Base-by-base conservation (phyloP, 805 yeast species). In the Candida silvatica region DNA sequence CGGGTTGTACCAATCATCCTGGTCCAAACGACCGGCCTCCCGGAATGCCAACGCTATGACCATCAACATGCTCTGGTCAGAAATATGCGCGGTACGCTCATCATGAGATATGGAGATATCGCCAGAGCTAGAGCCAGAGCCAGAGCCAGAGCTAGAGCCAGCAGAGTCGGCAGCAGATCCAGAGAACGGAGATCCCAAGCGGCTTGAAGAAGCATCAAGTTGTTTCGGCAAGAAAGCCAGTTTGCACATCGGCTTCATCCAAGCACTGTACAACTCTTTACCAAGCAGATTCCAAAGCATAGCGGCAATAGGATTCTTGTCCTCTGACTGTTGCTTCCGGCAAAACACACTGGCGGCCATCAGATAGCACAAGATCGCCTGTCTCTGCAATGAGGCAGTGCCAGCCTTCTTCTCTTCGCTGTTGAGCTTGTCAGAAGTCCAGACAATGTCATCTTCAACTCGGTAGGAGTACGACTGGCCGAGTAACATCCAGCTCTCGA, bases 391-490 rank as follows among this genome's bases (percentile, higher is more conserved):
- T 5, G 67, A 56, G 0, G 87, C 85, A 0, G 86, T 80, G 0
- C 59, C 53, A 3, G 59, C 58, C 47, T 80, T 80, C 41, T 77
- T 67, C 5, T 81, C 92, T 0, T 65, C 49, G 0, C 71, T 64
- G 34, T 78, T 78, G 25, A 86, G 58, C 48, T 82, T 82, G 47
- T 88, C 96, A 0, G 95, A 77, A 1, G 90, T 82, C 94, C 95
- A 86, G n/a, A 84, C 75, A 37, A 92, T 58, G 43, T 85, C 95
- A 53, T 87, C 95, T 44, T 90, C 97, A 0, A 81, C 94, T 27
- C 83, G 60, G 38, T 66, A 77, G 0, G 87, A 78, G 45, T 70
- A 87, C 0, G 90, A 77, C 49, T 80, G 86, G 0, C 94, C 95
- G 11, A 92, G 53, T 1, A 85, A 66, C 27, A 76, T 62, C 99